Base-by-base conservation (phyloP, 805 yeast species). In the Saturnispora galanensis region DNA sequence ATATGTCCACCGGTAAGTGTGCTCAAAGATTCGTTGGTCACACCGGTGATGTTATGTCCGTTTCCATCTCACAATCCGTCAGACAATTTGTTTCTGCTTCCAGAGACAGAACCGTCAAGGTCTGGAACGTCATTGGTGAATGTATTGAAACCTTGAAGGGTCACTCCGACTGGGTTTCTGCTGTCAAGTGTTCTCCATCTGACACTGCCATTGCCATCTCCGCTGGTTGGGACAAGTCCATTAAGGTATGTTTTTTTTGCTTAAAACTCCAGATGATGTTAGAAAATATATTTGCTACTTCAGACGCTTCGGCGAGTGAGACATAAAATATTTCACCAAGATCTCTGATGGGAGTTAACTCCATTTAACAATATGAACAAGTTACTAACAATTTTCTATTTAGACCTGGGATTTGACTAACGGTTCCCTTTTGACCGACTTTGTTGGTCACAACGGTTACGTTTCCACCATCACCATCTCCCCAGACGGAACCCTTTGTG, bases 401-500 rank as follows among this genome's bases (percentile, higher is more conserved):
- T 68, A 90, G 97, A 81, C 95, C 55, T 93, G 97, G 97, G 94
- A 88, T 73, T 77, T 88, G 68, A 69, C 73, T 66, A 81, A 81
- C 70, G 50, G 55, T 47, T 70, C 78, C 64, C 78, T 87, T 66
- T 80, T 82, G 69, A 95, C 97, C 68, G 97, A 93, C 76, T 85
- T 84, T 81, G 78, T 87, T 65, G 99, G 98, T 69, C 99, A 93
- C 95, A 87, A 93, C 72, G 96, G 96, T 76, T 89, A 89, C 93
- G 84, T 93, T 63, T 85, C 95, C 68, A 75, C 94, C 69, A 81
- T 93, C 77, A 87, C 96, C 67, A 82, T 93, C 69, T 88, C 99
- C 57, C 99, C 99, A 76, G 99, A 93, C 77, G 98, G 97, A 78
- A 83, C 98, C 58, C 78, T 93, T 67, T 85, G 94, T 74, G 97